These are phyloP conservation scores for Karstenula rhodostoma DNA, from an alignment of 2,329 filamentous ascomycete species.

Conservation along the genomic window DNA sequence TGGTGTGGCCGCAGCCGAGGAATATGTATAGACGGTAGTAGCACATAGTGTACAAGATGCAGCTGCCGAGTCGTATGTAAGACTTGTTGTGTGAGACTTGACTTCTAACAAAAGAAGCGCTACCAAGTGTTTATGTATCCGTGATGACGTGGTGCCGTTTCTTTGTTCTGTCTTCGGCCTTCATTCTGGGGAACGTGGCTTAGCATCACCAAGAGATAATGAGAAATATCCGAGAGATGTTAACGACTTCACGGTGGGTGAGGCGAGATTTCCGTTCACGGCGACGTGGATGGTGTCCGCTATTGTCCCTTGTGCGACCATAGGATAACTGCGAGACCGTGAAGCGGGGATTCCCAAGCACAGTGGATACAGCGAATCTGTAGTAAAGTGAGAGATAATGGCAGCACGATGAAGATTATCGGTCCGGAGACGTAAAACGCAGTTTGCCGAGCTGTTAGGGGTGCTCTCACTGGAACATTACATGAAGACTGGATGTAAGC, in stretches of 20 bases:
- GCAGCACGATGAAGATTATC: too few species aligned
- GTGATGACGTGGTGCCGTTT: neutral
- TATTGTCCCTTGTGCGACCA: neutral
- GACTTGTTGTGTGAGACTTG: neutral
- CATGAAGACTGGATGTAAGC: too few species aligned
- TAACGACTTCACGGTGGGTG: neutral
- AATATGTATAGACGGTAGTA: slow-evolving; percentile 55
- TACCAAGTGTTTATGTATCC: neutral
- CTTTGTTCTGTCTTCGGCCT: slow-evolving; percentile 2
- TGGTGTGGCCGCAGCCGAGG: slow-evolving; percentile 53
- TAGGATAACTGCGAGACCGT: neutral
- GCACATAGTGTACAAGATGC: slow-evolving; percentile 46
- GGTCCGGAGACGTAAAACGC: too few species aligned
- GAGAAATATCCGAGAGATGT: neutral
- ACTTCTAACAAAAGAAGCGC: neutral
- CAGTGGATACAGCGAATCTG: neutral
- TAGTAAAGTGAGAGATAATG: too few species aligned
- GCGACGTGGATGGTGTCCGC: neutral
- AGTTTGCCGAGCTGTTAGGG: too few species aligned
- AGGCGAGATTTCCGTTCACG: neutral
- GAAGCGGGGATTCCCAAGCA: neutral
- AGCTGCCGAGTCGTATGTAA: neutral
- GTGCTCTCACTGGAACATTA: too few species aligned
- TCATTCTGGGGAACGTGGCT: neutral
- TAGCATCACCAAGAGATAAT: neutral